Evolutionary conservation across 2,329 filamentous ascomycete genomes (phyloP).

Genomic region (Fusarium sp.): DNA sequence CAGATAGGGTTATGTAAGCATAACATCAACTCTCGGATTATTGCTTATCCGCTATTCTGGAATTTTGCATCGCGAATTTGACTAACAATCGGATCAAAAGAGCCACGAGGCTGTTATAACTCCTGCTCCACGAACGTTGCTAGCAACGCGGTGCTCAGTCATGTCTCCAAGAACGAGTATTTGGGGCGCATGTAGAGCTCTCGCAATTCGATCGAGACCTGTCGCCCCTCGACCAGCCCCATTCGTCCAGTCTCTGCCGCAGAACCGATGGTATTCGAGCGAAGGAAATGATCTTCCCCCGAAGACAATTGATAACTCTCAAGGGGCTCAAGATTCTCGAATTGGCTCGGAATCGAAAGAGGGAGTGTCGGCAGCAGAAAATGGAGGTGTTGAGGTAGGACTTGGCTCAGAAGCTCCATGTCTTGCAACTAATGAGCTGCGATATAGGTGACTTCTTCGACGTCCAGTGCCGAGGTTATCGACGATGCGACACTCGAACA

Average conservation of each 20-base stretch:
- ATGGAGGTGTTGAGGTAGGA: constrained; percentile 40
- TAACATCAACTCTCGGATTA: constrained; percentile 27
- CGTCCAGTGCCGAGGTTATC: constrained; percentile 39
- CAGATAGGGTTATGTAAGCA: constrained; percentile 37
- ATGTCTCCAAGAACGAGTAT: constrained; percentile 52
- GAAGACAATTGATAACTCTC: constrained; percentile 39
- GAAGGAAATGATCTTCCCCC: constrained; percentile 47
- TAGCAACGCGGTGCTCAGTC: constrained; percentile 46
- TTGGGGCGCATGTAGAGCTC: constrained; percentile 51
- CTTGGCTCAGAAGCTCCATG: constrained; percentile 24
- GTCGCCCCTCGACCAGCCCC: constrained; percentile 39
- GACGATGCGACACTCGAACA: constrained; percentile 54
- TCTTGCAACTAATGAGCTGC: constrained; percentile 30
- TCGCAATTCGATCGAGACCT: constrained; percentile 48
- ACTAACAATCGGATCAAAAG: constrained; percentile 36
- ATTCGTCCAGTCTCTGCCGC: constrained; percentile 39
- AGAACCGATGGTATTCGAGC: constrained; percentile 48
- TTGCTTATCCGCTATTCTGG: constrained; percentile 33
- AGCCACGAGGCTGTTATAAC: constrained; percentile 40
- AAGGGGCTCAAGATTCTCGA: constrained; percentile 18
- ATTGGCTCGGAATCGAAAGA: constrained; percentile 9
- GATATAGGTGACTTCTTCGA: constrained; percentile 26
- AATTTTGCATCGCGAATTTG: constrained; percentile 46
- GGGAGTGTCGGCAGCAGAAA: constrained; percentile 1
- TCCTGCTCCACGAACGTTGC: constrained; percentile 43